Percentiles rank a stretch among this genome's conserved stretches.
phyloP scores from a whole-genome alignment of 2,329 filamentous ascomycete genomes.

The Rhexocercosporidium sp. region DNA sequence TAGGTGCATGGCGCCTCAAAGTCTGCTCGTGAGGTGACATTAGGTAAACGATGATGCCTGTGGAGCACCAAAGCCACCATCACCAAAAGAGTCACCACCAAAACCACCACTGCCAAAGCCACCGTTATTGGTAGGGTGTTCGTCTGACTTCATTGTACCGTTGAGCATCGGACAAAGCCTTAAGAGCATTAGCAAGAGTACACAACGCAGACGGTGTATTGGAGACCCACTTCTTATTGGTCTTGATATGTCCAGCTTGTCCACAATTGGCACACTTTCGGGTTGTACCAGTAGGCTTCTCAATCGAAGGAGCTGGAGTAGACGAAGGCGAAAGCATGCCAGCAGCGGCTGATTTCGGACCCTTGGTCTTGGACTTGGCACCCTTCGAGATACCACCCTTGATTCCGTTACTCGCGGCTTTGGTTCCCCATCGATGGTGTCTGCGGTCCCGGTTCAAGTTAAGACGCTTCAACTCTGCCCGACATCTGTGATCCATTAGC shows the following conservation, averaged over 20 bases:
- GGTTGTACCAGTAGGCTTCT: slow-evolving; percentile 67
- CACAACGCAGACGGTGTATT: not conserved
- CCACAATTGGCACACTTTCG: slow-evolving; percentile 98
- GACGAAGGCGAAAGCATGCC: slow-evolving; percentile 50
- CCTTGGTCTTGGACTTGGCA: not conserved
- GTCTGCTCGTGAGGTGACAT: not conserved
- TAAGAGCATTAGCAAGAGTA: slow-evolving; percentile 40
- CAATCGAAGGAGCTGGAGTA: slow-evolving; percentile 53
- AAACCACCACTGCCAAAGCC: slow-evolving; percentile 53
- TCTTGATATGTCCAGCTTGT: slow-evolving; percentile 96
- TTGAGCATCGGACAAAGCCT: slow-evolving; percentile 86
- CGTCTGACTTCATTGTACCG: slow-evolving; percentile 73
- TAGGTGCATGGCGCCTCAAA: not conserved
- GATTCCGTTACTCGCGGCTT: slow-evolving; percentile 55
- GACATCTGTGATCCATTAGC: slow-evolving; percentile 54
- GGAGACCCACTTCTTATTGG: slow-evolving; percentile 84
- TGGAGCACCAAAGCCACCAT: slow-evolving; percentile 12
- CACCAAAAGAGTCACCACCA: not conserved
- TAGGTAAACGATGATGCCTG: slow-evolving; percentile 16
- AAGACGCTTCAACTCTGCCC: slow-evolving; percentile 80
- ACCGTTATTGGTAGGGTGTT: slow-evolving; percentile 57
- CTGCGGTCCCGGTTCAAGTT: slow-evolving; percentile 91
- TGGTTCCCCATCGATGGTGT: slow-evolving; percentile 88
- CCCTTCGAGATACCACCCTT: slow-evolving; percentile 14
- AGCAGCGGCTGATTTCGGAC: slow-evolving; percentile 1